These are phyloP conservation scores for Aciculosporium take DNA, from an alignment of 2,329 filamentous ascomycete genomes.

Conservation along the genomic window DNA sequence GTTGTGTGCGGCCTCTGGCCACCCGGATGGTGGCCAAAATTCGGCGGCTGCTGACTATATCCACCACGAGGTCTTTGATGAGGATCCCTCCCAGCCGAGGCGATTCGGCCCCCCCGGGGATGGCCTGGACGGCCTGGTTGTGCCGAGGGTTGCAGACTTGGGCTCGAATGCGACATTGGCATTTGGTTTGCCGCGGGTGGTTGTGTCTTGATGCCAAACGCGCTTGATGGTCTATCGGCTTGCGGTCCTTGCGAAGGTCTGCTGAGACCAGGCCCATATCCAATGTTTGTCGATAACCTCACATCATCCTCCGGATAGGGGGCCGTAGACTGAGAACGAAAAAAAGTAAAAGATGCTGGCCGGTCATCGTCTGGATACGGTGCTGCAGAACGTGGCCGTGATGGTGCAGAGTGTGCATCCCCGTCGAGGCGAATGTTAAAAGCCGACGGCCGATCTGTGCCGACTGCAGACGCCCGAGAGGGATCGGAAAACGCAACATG, in stretches of 20 bases:
- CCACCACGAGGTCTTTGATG: slow-evolving; percentile 26
- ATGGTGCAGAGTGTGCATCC: slow-evolving; percentile 10
- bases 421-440: slow-evolving; percentile 37
- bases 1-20: slow-evolving; percentile 9
- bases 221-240: slow-evolving; percentile 34
- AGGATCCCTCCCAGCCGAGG: slow-evolving; percentile 30
- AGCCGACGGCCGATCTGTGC: slow-evolving; percentile 29
- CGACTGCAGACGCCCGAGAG: slow-evolving; percentile 24
- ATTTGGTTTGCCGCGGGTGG: slow-evolving; percentile 20
- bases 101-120: slow-evolving; percentile 26
- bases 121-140: slow-evolving; percentile 12
- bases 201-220: slow-evolving; percentile 40
- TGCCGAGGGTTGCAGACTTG: slow-evolving; percentile 29
- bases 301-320: slow-evolving; percentile 42
- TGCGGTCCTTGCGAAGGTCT: slow-evolving; percentile 32
- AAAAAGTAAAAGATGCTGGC: slow-evolving; percentile 32
- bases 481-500: slow-evolving; percentile 33
- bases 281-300: slow-evolving; percentile 18
- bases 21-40: slow-evolving; percentile 17
- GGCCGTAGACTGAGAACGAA: slow-evolving; percentile 30
- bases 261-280: slow-evolving; percentile 33
- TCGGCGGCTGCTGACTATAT: slow-evolving; percentile 28
- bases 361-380: slow-evolving; percentile 60
- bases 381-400: slow-evolving; percentile 41
- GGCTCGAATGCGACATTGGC: slow-evolving; percentile 29